A percentile compares a stretch with the other conserved stretches of the same genome.
These are phyloP conservation scores for Cyclocybe aegerita DNA, from an alignment of 768 basidiomycete genomes.

Conservation along the genomic window DNA sequence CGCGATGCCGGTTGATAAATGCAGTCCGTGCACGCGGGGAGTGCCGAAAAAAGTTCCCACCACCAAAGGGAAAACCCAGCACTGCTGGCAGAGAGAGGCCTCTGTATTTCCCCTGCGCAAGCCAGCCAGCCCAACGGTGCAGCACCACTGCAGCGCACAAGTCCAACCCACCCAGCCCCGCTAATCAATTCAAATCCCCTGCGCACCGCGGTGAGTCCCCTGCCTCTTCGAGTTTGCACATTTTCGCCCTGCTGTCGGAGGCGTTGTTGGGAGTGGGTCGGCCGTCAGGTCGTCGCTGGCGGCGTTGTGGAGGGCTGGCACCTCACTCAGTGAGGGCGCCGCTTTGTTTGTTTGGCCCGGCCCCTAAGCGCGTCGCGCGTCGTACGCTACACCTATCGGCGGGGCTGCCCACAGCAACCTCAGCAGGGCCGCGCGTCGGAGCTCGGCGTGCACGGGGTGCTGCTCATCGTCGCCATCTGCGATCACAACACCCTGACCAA, in stretches of 20 bases:
- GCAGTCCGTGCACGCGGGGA: slow-evolving; percentile 26
- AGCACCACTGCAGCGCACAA: slow-evolving; percentile 16
- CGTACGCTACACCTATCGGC: slow-evolving; percentile 13
- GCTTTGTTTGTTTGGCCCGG: slow-evolving; percentile 32
- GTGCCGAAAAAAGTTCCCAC: slow-evolving; percentile 24
- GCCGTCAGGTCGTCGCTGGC: slow-evolving; percentile 2
- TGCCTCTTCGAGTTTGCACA: slow-evolving; percentile 7
- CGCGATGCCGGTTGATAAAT: slow-evolving; percentile 14
- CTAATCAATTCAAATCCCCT: slow-evolving; percentile 17
- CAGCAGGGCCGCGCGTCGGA: slow-evolving; percentile 16
- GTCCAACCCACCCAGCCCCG: slow-evolving; percentile 18
- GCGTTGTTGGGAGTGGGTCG: slow-evolving; percentile 5
- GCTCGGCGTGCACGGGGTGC: slow-evolving; percentile 6
- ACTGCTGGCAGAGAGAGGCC: slow-evolving; percentile 16
- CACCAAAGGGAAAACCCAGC: slow-evolving; percentile 16
- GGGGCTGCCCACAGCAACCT: slow-evolving; percentile 8
- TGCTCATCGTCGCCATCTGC: slow-evolving; percentile 15
- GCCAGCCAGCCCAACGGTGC: slow-evolving; percentile 22
- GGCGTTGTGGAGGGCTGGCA: slow-evolving; percentile 15
- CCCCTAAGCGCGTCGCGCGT: slow-evolving; percentile 28
- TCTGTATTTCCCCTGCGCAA: slow-evolving; percentile 23
- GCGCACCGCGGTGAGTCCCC: slow-evolving; percentile 17
- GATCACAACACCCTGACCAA: slow-evolving; percentile 1
- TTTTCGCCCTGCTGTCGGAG: slow-evolving; percentile 5
- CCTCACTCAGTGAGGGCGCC: slow-evolving; percentile 11